Base-by-base conservation (phyloP, 495 filamentous ascomycete species). In the Diplogelasinospora grovesii region DNA sequence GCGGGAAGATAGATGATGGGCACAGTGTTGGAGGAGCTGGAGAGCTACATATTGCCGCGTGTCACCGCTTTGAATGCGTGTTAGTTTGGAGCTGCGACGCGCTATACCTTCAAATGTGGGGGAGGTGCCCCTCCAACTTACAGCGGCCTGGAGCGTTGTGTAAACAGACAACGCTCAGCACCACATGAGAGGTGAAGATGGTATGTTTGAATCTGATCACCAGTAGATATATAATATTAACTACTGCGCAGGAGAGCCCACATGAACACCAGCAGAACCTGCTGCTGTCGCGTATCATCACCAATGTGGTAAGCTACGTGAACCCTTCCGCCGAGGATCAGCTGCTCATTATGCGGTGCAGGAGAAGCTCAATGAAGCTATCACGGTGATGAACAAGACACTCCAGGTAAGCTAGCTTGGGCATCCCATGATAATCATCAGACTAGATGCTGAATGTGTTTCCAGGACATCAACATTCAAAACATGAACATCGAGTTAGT, bases 401-500 rank as follows among this genome's bases (percentile, higher is more conserved):
- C 80, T 98, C 4, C 86, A 95, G 67, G 88, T 90, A 63, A 19
- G 60, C 28, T 30, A 3, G 6, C 19, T 5, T 14, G 16, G 16
- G 7, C 11, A 18, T 3, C 1, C 22, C 1, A 18, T 20, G 0
- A 1, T 10, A 5, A 4, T 3, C 14, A 6, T 22, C 22, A 11
- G 9, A 36, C 8, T 20, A 36, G 8, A n/a, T 24, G 34, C 39
- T 28, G 31, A 38, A 26, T n/a, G 44, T 19, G 26, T 37, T n/a
- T 27, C 25, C 48, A 95, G 86, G 89, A 96, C 50, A 94, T 96
- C 76, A 97, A 96, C 58, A 81, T 94, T 24, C 84, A 94, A 50
- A 98, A 97, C 53, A 95, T 96, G 88, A 90, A 97, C 57, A 86
- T 95, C 4, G 92, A 97, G 66, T 72, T 97, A 7, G 92, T 97